Base-by-base conservation (phyloP, 2,329 filamentous ascomycete genomes). In the Fusarium fracticaudum region DNA sequence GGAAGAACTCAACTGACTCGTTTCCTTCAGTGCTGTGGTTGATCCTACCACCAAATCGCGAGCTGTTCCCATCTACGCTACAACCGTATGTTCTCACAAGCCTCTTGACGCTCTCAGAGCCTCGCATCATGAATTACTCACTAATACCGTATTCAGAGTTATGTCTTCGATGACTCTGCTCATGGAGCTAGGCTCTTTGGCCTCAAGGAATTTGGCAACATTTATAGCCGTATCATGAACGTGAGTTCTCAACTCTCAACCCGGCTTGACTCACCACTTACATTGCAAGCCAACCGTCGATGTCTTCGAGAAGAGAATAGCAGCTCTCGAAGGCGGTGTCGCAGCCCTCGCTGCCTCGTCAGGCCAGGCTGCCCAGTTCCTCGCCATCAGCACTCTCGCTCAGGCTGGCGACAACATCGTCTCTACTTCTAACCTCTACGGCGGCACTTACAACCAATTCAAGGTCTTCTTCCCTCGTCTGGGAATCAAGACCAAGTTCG, bases 141-240 rank as follows among this genome's bases (percentile, higher is more conserved):
- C 63, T 65, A 38, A 74, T 31, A 18, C 13, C 24, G 6, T 4
- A 29, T 37, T 33, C 75, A 95, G 93, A 98, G 94, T 79, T 99
- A 87, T 84, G 91, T 91, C 60, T 99, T 99, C 90, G 93, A 98
- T 90, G 94, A 98, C 86, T 98, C 94, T 59, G 96, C 95, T 57
- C 96, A 98, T 80, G 96, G 94, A 71, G 96, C 96, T 64, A 92
- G 95, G 82, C 92, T 99, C 47, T 99, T 99, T 81, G 94, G 94
- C 81, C 93, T 99, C 83, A 97, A 98, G 86, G 95, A 98, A 85
- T 93, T 94, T 79, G 96, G 95, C 84, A 98, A 98, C 86, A 97
- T 98, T 83, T 99, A 99, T 88, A 96, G 92, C 83, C 94, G 96
- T 74, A 95, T 99, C 79, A 94, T 94, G 93, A 98, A 98, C 84